Conservation (phyloP, 805 yeast species). For the Brettanomyces naardenensis region DNA sequence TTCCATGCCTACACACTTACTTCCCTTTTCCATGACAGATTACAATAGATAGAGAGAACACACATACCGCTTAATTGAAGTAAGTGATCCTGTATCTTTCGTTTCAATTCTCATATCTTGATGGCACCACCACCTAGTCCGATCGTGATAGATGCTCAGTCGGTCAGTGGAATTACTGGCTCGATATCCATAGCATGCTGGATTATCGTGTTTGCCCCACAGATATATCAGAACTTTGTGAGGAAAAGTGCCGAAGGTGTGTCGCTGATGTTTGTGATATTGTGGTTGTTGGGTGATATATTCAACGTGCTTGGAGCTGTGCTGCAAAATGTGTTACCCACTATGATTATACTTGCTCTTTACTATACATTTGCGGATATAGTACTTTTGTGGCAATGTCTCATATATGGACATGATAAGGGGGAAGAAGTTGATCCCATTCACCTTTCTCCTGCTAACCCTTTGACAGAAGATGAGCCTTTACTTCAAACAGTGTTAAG, state of each 20-base stretch:
- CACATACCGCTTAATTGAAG: too few species aligned
- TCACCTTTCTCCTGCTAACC: slow-evolving; percentile 85
- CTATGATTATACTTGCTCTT: slow-evolving; percentile 87
- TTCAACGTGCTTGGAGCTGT: slow-evolving; percentile 90
- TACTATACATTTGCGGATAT: slow-evolving; percentile 91
- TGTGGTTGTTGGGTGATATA: slow-evolving; percentile 92
- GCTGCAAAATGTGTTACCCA: slow-evolving; percentile 83
- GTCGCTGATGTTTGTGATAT: slow-evolving; percentile 73
- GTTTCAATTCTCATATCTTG: too few species aligned
- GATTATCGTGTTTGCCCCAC: slow-evolving; percentile 97
- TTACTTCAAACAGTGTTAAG: slow-evolving; percentile 49
- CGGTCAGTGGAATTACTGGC: slow-evolving; percentile 71
- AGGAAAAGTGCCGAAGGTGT: slow-evolving; percentile 87
- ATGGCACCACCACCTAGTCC: slow-evolving; percentile 65
- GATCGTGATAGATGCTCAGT: slow-evolving; percentile 55
- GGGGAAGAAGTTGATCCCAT: slow-evolving; percentile 52
- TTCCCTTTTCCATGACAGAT: too few species aligned
- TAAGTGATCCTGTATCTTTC: too few species aligned
- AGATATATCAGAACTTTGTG: slow-evolving; percentile 82
- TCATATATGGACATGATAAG: slow-evolving; percentile 61
- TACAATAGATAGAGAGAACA: too few species aligned
- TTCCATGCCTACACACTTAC: too few species aligned
- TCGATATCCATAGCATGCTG: slow-evolving; percentile 95
- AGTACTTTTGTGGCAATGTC: slow-evolving; percentile 74
- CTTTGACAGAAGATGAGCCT: slow-evolving; percentile 57